These are phyloP conservation scores for Ascochyta rabiei DNA, from an alignment of 2,329 filamentous ascomycete species.

Conservation along the genomic window DNA sequence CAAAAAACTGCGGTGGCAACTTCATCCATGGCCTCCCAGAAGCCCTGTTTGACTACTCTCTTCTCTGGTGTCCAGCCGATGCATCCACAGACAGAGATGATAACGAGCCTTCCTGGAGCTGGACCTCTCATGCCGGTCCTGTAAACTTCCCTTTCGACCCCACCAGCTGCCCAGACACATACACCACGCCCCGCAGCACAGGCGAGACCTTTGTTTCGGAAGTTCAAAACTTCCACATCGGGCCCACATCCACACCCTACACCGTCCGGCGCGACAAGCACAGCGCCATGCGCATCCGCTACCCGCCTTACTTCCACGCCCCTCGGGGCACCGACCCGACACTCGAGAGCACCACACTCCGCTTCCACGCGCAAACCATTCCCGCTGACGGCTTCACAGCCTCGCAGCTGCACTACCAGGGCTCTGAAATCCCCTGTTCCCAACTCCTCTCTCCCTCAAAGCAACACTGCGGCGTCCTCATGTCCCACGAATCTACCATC, in stretches of 20 bases:
- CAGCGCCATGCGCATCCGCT: conserved; percentile 28
- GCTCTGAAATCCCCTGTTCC: conserved; percentile 30
- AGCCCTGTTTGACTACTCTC: conserved; percentile 38
- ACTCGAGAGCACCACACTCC: conserved; percentile 30
- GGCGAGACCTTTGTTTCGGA: conserved; percentile 39
- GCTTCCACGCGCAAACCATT: conserved; percentile 35
- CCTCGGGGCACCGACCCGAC: conserved; percentile 26
- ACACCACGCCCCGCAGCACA: conserved; percentile 23
- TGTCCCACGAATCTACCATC: conserved; percentile 36
- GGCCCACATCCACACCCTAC: conserved; percentile 30
- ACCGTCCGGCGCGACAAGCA: conserved; percentile 38
- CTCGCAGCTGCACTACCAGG: conserved; percentile 32
- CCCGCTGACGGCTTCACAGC: conserved; percentile 33
- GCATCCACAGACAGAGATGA: conserved; percentile 18
- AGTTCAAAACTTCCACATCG: conserved; percentile 34
- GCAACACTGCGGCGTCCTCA: conserved; percentile 39
- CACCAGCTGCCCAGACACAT: conserved; percentile 39
- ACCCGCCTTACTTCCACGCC: conserved; percentile 36
- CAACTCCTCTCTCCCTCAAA: conserved; percentile 31
- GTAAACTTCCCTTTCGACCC: conserved; percentile 45
- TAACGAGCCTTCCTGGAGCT: conserved; percentile 42
- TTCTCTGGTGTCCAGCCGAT: conserved; percentile 43
- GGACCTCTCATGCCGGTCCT: conserved; percentile 34
- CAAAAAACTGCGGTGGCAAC: conserved; percentile 37
- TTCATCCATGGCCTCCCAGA: conserved; percentile 43